Evolutionary conservation across 2,329 filamentous ascomycete species (phyloP).

Genomic region (Fusarium musae): DNA sequence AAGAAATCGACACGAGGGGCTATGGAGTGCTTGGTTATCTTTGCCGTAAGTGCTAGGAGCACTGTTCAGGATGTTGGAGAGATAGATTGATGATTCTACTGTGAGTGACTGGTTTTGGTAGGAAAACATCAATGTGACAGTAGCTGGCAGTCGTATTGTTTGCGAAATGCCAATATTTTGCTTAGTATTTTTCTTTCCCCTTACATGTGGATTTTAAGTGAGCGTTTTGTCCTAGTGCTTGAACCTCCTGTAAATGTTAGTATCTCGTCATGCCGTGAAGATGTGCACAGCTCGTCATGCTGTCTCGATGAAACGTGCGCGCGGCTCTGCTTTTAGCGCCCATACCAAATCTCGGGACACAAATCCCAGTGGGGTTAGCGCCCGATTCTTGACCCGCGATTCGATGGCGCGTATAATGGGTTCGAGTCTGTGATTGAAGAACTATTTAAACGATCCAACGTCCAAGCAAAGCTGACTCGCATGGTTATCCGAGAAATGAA

Average conservation of each 20-base stretch:
- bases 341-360: too few relatives aligned
- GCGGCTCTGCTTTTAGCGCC: too few relatives aligned
- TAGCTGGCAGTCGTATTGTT: accelerated
- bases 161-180: too few relatives aligned
- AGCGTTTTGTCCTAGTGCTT: too few relatives aligned
- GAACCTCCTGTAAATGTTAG: too few relatives aligned
- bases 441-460: neutral
- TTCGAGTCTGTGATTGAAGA: neutral
- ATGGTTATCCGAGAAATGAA: neutral
- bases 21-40: neutral
- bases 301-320: too few relatives aligned
- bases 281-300: too few relatives aligned
- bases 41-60: too few relatives aligned
- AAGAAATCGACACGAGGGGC: neutral
- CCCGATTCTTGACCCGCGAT: neutral
- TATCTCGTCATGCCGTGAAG: too few relatives aligned
- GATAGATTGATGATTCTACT: accelerated
- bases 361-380: neutral
- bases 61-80: too few relatives aligned
- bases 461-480: neutral
- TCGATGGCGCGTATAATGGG: neutral
- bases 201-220: too few relatives aligned
- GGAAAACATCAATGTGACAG: neutral
- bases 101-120: neutral
- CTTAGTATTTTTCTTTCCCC: too few relatives aligned